phyloP scores from a whole-genome alignment of 148 eudicot species.

The Vaccinium macrocarpon region DNA sequence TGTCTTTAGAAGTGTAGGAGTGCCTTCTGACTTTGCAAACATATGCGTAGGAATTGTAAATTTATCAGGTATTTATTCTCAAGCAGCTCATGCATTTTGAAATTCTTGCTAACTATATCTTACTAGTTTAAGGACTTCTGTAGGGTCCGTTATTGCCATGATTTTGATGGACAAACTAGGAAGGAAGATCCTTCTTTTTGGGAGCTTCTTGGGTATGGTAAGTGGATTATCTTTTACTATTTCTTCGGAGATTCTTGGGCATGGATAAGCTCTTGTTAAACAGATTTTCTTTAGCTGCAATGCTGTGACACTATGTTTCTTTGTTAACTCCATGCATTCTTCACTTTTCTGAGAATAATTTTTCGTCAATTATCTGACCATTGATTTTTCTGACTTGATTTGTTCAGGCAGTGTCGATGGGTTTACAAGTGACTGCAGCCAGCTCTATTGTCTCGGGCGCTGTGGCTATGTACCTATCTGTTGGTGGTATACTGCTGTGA shows the following conservation, averaged over 20 bases:
- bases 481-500: constrained; percentile 88
- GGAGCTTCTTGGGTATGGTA: constrained; percentile 98
- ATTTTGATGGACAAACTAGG: constrained; percentile 92
- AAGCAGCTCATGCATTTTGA: constrained; percentile 1
- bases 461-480: constrained; percentile 56
- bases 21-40: constrained; percentile 83
- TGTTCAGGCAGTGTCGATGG: constrained; percentile 71
- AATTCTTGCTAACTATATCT: background rate
- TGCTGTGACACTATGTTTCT: background rate
- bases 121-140: background rate
- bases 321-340: background rate
- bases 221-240: constrained; percentile 11
- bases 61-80: constrained; percentile 45
- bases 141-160: constrained; percentile 83
- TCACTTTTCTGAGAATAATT: background rate
- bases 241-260: constrained; percentile 52
- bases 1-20: constrained; percentile 98
- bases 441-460: constrained; percentile 45
- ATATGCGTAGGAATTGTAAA: constrained; percentile 75
- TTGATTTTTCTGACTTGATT: constrained; percentile 11
- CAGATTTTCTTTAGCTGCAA: background rate
- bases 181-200: constrained; percentile 72
- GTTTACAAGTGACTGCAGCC: constrained; percentile 72
- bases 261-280: constrained; percentile 33
- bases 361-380: constrained; percentile 9